Base-by-base conservation (phyloP, 2,329 filamentous ascomycete genomes). In the Epichloe gansuensis region DNA sequence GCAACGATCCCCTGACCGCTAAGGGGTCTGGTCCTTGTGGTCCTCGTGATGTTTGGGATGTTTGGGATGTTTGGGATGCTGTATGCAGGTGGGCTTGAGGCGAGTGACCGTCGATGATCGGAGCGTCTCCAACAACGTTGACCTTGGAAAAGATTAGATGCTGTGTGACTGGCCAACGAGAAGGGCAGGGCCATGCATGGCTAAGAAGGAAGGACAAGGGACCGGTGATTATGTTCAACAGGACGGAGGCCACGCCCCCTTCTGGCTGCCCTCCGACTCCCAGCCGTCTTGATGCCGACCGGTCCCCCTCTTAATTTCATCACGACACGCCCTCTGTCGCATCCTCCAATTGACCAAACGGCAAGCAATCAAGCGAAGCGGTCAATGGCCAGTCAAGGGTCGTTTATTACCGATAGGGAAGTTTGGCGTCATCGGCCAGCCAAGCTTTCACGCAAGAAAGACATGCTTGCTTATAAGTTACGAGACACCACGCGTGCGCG, bases 251-350 rank as follows among this genome's bases (percentile, higher is more conserved):
- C 37, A 43, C 45, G 21, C 50, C 50, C 50, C 21, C 43, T 52
- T 17, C 50, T 48, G 28, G 38, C 21, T 42, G 42, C 31, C 7
- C 31, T 11, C 9, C 31, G 3, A 38, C 31, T 31, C 9, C 31
- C 9, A 38, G 21, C 35, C 35, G 38, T 11, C 41, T 31, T 31
- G 31, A 31, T 31, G 9, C 42, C 45, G 15, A 21, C 17, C 2
- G 17, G 17, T 13, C 25, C 17, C 51, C 39, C 51, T 37, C 42
- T 44, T 44, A 15, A 44, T 46, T 51, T 50, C 53, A 52, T 56
- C 48, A 37, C 47, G n/a, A 37, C 51, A 53, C 55, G 38, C 45
- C 51, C 51, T 42, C 17, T 44, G 42, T 4, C 9, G 31, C 31
- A 31, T 31, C 9, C 31, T 31, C 31, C 9, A 11, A 31, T 4